These are phyloP conservation scores for Cardamine occulta DNA, from an alignment of 345 rosid genomes.

Conservation along the genomic window DNA sequence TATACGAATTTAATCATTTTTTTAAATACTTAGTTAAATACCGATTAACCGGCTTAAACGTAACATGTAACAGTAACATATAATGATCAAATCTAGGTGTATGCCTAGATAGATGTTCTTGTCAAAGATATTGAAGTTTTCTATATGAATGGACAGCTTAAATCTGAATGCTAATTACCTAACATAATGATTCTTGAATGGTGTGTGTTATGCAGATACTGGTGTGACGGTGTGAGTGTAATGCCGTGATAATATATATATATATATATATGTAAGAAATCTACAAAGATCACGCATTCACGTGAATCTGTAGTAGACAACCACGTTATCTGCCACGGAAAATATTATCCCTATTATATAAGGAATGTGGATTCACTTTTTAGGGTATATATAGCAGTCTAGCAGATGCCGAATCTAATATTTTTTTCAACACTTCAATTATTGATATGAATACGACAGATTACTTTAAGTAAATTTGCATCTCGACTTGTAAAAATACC, in stretches of 20 bases:
- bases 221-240: background rate
- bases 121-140: background rate
- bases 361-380: constrained; percentile 14
- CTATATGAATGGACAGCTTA: background rate
- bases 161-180: constrained; percentile 11
- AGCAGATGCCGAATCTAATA: background rate
- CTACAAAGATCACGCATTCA: constrained; percentile 18
- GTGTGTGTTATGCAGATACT: constrained; percentile 9
- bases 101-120: background rate
- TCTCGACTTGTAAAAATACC: no score
- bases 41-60: background rate
- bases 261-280: background rate
- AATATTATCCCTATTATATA: background rate
- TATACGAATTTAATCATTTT: no score
- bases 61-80: background rate
- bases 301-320: constrained; percentile 19
- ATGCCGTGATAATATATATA: background rate
- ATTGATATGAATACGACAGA: constrained; percentile 9
- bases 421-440: background rate
- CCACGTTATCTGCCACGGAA: constrained; percentile 9
- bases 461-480: background rate
- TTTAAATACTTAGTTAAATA: no score
- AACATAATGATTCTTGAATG: constrained; percentile 1
- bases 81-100: background rate
- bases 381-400: constrained; percentile 3